Base-by-base conservation (phyloP, 1,284 basidiomycete species). In the Phenoliferia sp. region DNA sequence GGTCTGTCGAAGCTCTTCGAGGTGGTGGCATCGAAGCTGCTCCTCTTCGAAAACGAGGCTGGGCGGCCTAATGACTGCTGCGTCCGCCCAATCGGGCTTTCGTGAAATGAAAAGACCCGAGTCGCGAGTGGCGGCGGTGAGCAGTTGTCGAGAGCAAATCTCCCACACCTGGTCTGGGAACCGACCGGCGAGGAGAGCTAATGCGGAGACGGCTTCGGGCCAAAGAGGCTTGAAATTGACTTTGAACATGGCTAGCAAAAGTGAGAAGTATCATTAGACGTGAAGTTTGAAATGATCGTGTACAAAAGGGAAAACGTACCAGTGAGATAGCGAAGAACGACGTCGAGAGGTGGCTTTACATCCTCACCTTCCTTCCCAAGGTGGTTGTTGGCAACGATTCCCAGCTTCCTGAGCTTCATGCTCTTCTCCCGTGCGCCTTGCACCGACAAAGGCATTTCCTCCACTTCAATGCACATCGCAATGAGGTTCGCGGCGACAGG, bases 181-280 rank as follows among this genome's bases (percentile, higher is more conserved):
- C 28, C 84, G 80, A 36, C 83, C 81, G 0, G 85, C 80, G 44
- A 93, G 77, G 0, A 82, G 80, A 0, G 85, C 83, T 2, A 97
- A 79, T 0, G 89, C 87, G 9, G 84, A 83, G 22, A 87, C 84
- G 2, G 92, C 86, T 64, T 93, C 88, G 6, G 85, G 84, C 89
- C 93, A 98, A 16, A 95, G 76, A 0, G 94, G 94, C 36, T 90
- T 85, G 58, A 96, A 81, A 77, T 93, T 93, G 73, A 96, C 89
- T 80, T 96, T 96, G 59, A 96, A 81, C 78, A 96, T 93, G 2
- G 88, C 90, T 74, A 65, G 44, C 64, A 5, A 50, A 59, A 29
- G 62, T n/a, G 67, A 36, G 12, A n/a, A n/a, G n/a, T n/a, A n/a
- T 36, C 52, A 56, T 32, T 28, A 54, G 28, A n/a, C 19, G 36